Evolutionary conservation across 2,329 filamentous ascomycete species (phyloP), one percentile per base, ranked within the genome.

Genomic region (Aspergillus sp.): DNA sequence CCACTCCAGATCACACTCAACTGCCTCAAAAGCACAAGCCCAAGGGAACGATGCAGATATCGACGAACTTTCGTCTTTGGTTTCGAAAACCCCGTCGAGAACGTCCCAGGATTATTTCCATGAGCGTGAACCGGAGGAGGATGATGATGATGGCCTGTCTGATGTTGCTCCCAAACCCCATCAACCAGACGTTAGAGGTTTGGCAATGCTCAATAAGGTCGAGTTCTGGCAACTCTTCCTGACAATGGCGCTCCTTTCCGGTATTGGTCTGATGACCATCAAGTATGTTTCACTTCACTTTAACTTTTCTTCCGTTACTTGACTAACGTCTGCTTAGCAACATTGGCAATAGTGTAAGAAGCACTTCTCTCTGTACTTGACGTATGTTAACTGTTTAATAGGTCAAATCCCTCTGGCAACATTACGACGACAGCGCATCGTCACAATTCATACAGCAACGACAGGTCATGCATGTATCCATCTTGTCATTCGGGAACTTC

Each of bases 251-350:
- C 84, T 97, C n/a, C 80, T 98, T 61, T 91, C 92, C 5, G 95
- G 95, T 52, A 89, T 97, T 66, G 95, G 95, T 11, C 79, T 99
- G 63, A 99, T 99, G 95, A 98, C 93, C 0, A 99, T 99, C 77
- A 99, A 99, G 92, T 96, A 64, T 11, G 56, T 60, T 41, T 30
- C 39, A 22, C n/a, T n/a, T n/a, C n/a, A 18, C 24, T 26, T 24
- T 30, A 13, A 41, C 18, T 22, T 15, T 45, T 26, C 53, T 24
- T 24, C n/a, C 8, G 39, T n/a, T 18, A 47, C 8, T 5, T 52
- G 42, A 59, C 76, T 78, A 68, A 78, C 60, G 11, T 17, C 13
- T 20, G 48, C 11, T 42, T 65, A 96, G 91, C 78, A 99, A 99
- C 67, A 96, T 98, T 68, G 95, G 95, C 43, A 96, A 96, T 70